Evolutionary conservation across 148 eudicot genomes (phyloP), one percentile per base, ranked within the genome.

Genomic region (Nyssa sinensis): DNA sequence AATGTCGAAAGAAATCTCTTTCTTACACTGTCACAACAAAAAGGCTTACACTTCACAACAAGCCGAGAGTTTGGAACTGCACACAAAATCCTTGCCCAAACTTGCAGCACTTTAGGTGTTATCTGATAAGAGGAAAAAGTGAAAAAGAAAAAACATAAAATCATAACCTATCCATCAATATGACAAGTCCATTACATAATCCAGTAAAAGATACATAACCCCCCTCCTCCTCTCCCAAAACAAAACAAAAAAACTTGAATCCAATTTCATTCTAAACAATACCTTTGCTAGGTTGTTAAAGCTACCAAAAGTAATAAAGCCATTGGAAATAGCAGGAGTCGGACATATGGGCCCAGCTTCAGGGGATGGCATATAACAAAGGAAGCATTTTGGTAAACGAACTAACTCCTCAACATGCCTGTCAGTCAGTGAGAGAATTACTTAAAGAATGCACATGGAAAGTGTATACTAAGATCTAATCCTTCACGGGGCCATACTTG

Each of bases 221-320:
- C n/a, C n/a, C n/a, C n/a, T n/a, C n/a, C n/a, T n/a, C n/a, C n/a
- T n/a, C n/a, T n/a, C n/a, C n/a, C n/a, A n/a, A n/a, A n/a, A n/a
- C n/a, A n/a, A n/a, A n/a, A n/a, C n/a, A n/a, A n/a, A n/a, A n/a
- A n/a, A n/a, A n/a, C n/a, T n/a, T n/a, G n/a, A n/a, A n/a, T 17
- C 23, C 35, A 33, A 44, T 63, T 58, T 32, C 55, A 63, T 17
- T 8, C 60, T 5, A 35, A 31, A 27, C 31, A 69, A 70, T 82
- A 95, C 99, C 97, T 95, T 95, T 4, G 99, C 99, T 75, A 95
- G 84, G 84, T 95, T 95, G 84, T 95, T 92, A 81, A 95, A 95
- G 85, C 93, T 92, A 39, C 99, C 99, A 77, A 95, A 95, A 39
- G 99, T 95, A 58, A 92, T 80, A 47, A 95, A 95, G 60, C 99